Evolutionary conservation across 2,329 filamentous ascomycete genomes (phyloP).

Genomic region (Colletotrichum sp.): DNA sequence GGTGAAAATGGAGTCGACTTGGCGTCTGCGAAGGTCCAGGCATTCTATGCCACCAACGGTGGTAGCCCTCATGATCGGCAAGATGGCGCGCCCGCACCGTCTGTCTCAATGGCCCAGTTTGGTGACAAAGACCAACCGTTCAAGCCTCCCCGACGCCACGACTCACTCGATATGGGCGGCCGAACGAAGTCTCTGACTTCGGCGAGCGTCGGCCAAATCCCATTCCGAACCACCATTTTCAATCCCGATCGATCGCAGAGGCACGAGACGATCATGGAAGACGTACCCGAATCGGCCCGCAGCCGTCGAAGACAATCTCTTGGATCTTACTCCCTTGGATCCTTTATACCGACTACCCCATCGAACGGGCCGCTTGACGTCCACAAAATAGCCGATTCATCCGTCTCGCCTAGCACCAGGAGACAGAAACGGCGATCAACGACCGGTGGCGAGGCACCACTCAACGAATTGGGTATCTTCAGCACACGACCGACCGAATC

Average conservation of each 20-base stretch:
- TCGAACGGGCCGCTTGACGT: not conserved
- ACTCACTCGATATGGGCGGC: not conserved
- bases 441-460: not conserved
- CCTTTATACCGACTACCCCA: slow-evolving; percentile 17
- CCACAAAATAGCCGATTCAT: not conserved
- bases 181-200: slow-evolving; percentile 25
- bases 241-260: not conserved
- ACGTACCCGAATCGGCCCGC: not conserved
- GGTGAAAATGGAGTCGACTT: slow-evolving; percentile 38
- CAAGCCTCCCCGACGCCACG: not conserved
- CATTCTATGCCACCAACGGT: slow-evolving; percentile 35
- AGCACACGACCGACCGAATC: not conserved
- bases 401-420: not conserved
- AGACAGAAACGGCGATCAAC: not conserved
- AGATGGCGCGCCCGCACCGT: slow-evolving; percentile 21
- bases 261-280: slow-evolving; percentile 9
- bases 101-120: slow-evolving; percentile 6
- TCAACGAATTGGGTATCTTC: slow-evolving; percentile 7
- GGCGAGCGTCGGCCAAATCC: slow-evolving; percentile 7
- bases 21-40: slow-evolving; percentile 35
- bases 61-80: slow-evolving; percentile 7
- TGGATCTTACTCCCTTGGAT: slow-evolving; percentile 20
- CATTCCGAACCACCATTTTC: slow-evolving; percentile 15
- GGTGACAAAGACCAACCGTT: slow-evolving; percentile 21
- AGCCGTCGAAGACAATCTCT: slow-evolving; percentile 14